Evolutionary conservation across 495 filamentous ascomycete species (phyloP), one percentile per base, ranked within the genome.

Genomic region (Xylaria telfairii): DNA sequence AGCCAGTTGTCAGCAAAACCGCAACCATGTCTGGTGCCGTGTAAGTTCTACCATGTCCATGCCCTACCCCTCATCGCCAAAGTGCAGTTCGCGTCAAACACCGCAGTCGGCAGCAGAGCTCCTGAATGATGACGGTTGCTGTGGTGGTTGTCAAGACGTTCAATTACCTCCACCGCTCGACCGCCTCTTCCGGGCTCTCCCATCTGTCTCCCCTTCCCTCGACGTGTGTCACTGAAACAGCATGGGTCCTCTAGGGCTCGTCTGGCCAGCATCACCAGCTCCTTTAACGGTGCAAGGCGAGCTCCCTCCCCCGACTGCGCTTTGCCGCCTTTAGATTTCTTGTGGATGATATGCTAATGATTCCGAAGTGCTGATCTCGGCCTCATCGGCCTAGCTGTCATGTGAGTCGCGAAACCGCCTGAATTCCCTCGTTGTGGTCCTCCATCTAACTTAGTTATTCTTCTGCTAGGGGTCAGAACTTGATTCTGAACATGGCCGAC

Each of bases 341-440:
- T 72, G 24, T 73, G 74, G 72, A 70, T 78, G 76, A 42, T 75
- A 81, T 87, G 81, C 85, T 88, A 81, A 88, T 80, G 67, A 75
- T 79, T 78, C 70, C 76, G 73, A 84, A 89, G 87, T 80, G 89
- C 87, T 87, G 92, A 99, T 91, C 94, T 99, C 86, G 96, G 96
- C 89, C 94, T 99, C 81, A 98, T 99, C 84, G 96, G 96, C 91
- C 89, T 99, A 88, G 96, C 96, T 84, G 95, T 99, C 79, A 98
- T 99, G 96, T 89, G 85, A 80, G 86, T 83, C 76, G 32, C 17
- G 28, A 42, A 4, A 0, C 24, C 24, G 32, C 46, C 44, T 21
- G 21, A 9, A 39, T 42, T 15, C 39, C 28, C 32, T 62, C 67
- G 62, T 24, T 56, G n/a, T 72, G 60, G 6, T 15, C 19, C 19